Evolutionary conservation across 164 flowering plant species (phyloP).

Genomic region (Liriodendron chinense): DNA sequence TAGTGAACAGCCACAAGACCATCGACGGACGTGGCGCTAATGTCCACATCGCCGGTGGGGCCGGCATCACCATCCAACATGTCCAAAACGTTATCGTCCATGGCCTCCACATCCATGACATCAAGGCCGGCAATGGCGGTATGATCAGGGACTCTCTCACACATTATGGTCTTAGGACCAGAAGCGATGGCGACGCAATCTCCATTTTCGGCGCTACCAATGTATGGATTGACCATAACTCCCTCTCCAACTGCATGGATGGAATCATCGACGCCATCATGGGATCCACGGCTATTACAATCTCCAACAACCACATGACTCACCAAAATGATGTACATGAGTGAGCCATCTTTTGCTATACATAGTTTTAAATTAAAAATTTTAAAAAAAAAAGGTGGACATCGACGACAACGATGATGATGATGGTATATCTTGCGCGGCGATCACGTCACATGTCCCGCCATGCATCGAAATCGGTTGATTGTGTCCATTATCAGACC

Average conservation of each 20-base stretch:
- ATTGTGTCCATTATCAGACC: too few species aligned
- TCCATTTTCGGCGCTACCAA: conserved; percentile 53
- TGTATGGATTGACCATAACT: conserved; percentile 73
- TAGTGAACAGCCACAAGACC: conserved; percentile 34
- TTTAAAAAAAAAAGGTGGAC: too few species aligned
- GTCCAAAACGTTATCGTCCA: conserved; percentile 69
- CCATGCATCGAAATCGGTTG: too few species aligned
- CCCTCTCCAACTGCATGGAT: conserved; percentile 54
- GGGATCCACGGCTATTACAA: conserved; percentile 75
- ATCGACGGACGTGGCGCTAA: conserved; percentile 35
- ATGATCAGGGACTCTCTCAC: conserved; percentile 49
- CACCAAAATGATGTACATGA: conserved; percentile 54
- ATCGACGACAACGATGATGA: too few species aligned
- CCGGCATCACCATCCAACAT: conserved; percentile 64
- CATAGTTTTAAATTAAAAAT: background rate
- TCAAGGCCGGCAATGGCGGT: conserved; percentile 47
- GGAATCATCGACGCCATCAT: conserved; percentile 67
- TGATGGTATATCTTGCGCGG: too few species aligned
- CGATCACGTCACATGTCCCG: too few species aligned
- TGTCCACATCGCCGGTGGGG: conserved; percentile 61
- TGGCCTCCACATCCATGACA: conserved; percentile 57
- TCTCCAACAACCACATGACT: conserved; percentile 80
- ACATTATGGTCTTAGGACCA: conserved; percentile 53
- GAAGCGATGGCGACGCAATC: conserved; percentile 74
- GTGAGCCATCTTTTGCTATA: background rate